Evolutionary conservation across 768 basidiomycete species (phyloP).

Genomic region (Tylopilus plumbeoviolaceoides): DNA sequence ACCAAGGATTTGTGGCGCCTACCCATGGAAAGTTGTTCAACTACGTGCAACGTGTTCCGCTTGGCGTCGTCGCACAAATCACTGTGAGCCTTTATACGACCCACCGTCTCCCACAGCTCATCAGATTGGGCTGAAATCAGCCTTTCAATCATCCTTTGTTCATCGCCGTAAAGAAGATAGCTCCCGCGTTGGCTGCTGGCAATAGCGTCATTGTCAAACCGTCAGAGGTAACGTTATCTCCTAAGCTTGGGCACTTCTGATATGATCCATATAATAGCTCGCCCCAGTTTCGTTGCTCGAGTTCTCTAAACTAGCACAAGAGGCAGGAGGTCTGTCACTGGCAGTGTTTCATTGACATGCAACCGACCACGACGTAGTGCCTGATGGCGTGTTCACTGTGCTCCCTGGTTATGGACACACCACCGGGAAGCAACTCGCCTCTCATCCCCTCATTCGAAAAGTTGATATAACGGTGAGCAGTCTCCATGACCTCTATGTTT

Average conservation of each 20-base stretch:
- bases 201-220: constrained; percentile 83
- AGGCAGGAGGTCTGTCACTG: constrained; percentile 57
- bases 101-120: neutral
- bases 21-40: constrained; percentile 78
- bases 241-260: neutral
- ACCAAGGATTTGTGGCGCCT: constrained; percentile 65
- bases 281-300: constrained; percentile 79
- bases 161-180: constrained; percentile 87
- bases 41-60: constrained; percentile 72
- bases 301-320: constrained; percentile 59
- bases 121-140: constrained; percentile 31
- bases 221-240: constrained; percentile 51
- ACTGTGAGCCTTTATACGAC: constrained; percentile 45
- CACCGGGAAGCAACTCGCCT: constrained; percentile 62
- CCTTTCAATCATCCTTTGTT: constrained; percentile 90
- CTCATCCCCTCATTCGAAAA: constrained; percentile 66
- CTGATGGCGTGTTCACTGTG: constrained; percentile 66
- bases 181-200: constrained; percentile 79
- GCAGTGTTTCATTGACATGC: neutral
- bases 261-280: constrained; percentile 36
- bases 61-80: constrained; percentile 88
- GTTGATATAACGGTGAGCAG: constrained; percentile 75
- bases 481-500: neutral
- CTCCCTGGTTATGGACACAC: constrained; percentile 67
- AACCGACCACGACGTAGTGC: constrained; percentile 46